Evolutionary conservation across 73 alveolate genomes (phyloP), one percentile per base, ranked within the genome.

Genomic region (Effrenium voratum): DNA sequence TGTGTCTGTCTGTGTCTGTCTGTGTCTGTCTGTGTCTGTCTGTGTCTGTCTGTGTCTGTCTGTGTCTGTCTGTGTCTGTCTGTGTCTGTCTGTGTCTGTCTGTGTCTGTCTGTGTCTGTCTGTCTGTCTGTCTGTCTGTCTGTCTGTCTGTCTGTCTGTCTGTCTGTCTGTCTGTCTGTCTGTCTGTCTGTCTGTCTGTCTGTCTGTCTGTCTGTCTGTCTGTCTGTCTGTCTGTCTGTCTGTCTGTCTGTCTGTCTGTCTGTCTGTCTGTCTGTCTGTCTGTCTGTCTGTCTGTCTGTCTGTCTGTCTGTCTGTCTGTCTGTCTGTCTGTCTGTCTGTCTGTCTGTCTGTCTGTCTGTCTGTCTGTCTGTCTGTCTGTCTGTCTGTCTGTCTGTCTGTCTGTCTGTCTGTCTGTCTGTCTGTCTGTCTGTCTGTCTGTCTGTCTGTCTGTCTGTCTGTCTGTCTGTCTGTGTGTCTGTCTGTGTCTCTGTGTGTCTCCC

Each of bases 21-120:
- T 66, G 43, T 66, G 80, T 66, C 80, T 66, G 40, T 66, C 80
- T 66, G 43, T 66, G 80, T 66, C 80, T 66, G 40, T 66, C 80
- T 66, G 43, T 66, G 80, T 66, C 80, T 66, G 40, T 66, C 80
- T 66, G 43, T 66, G 80, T 66, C 80, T 66, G 40, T 66, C 80
- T 66, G 43, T 66, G 80, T 66, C 44, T 66, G 43, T 66, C 80
- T 66, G 43, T 66, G 80, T 66, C 44, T 66, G 43, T 66, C 44
- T 66, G 43, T 66, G 80, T 66, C 44, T 66, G 43, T 66, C 80
- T 66, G 43, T 66, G 80, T 66, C 80, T 66, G 40, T 66, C 80
- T 66, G 43, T 66, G 59, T 99, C 99, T 60, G 93, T 99, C 45
- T 99, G 88, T 47, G 82, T 93, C 52, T 66, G 43, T 66, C 44